Conservation (phyloP, 83 land plant genomes). For the Isoetes engelmannii region DNA sequence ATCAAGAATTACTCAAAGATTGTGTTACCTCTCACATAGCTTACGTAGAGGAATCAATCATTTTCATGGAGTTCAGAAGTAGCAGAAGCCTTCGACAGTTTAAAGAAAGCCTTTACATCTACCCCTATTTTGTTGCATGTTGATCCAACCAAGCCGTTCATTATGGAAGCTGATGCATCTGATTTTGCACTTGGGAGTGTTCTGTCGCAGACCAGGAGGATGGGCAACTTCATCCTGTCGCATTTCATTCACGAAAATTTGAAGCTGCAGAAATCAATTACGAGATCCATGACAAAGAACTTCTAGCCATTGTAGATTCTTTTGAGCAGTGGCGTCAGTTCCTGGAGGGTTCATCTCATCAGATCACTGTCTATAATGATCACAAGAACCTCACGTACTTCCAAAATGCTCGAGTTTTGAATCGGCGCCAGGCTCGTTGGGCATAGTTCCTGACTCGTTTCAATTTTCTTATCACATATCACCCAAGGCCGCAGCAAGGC, state of each 20-base stretch:
- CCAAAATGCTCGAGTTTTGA: neutral
- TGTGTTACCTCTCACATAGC: slow-evolving; percentile 11
- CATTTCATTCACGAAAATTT: slow-evolving; percentile 4
- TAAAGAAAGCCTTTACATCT: slow-evolving; percentile 7
- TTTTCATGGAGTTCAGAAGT: neutral
- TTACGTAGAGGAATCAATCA: neutral
- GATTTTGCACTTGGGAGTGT: slow-evolving; percentile 4
- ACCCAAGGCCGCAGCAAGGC: neutral
- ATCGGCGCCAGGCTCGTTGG: neutral
- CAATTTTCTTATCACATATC: slow-evolving; percentile 2
- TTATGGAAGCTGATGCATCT: neutral
- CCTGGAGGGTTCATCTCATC: slow-evolving; percentile 18
- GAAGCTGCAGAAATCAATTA: slow-evolving; percentile 7
- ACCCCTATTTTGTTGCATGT: neutral
- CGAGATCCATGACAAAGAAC: slow-evolving; percentile 30
- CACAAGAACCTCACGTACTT: slow-evolving; percentile 28
- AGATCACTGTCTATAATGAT: slow-evolving; percentile 16
- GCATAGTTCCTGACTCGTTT: neutral
- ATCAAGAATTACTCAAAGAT: neutral
- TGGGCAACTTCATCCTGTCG: neutral
- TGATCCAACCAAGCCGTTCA: slow-evolving; percentile 1
- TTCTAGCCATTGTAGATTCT: slow-evolving; percentile 26
- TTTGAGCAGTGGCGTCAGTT: slow-evolving; percentile 33
- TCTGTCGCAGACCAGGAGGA: neutral
- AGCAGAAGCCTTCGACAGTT: neutral